Conservation (phyloP, 192 early-diverging fungal genomes). For the Entomortierella parvispora region DNA sequence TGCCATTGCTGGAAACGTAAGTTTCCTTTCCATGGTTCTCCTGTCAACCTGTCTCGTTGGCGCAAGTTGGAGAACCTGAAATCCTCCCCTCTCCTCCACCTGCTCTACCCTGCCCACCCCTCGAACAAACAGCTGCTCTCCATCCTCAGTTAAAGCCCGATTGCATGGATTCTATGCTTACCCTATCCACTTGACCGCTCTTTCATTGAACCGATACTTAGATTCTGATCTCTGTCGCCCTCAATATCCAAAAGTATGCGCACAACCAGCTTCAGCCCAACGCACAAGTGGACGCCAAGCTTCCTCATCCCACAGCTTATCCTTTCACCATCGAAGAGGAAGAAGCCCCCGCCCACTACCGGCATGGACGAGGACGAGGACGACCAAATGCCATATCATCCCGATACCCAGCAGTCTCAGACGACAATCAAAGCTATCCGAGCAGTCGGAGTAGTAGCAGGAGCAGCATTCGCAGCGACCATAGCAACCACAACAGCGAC, state of each 20-base stretch:
- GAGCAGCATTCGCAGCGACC: slow-evolving; percentile 1
- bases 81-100: background rate
- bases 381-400: background rate
- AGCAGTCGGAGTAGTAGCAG: slow-evolving; percentile 6
- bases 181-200: slow-evolving; percentile 1
- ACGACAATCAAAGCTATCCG: slow-evolving; percentile 4
- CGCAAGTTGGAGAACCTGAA: background rate
- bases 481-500: slow-evolving; percentile 25
- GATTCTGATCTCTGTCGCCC: slow-evolving; percentile 74
- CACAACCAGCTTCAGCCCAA: slow-evolving; percentile 53
- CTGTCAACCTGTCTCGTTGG: background rate
- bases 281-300: slow-evolving; percentile 10
- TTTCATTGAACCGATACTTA: slow-evolving; percentile 20
- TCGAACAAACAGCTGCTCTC: too few species aligned
- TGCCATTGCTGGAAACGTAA: slow-evolving; percentile 71
- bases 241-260: slow-evolving; percentile 79
- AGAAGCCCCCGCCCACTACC: background rate
- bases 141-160: background rate
- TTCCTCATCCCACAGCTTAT: slow-evolving; percentile 1
- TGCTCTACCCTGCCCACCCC: too few species aligned
- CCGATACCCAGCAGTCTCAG: too few species aligned
- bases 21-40: too few species aligned
- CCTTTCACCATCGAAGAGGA: slow-evolving; percentile 3
- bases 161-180: background rate
- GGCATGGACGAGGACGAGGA: slow-evolving; percentile 2